Evolutionary conservation across 257 asterid genomes (phyloP).

Genomic region (Plantago major): DNA sequence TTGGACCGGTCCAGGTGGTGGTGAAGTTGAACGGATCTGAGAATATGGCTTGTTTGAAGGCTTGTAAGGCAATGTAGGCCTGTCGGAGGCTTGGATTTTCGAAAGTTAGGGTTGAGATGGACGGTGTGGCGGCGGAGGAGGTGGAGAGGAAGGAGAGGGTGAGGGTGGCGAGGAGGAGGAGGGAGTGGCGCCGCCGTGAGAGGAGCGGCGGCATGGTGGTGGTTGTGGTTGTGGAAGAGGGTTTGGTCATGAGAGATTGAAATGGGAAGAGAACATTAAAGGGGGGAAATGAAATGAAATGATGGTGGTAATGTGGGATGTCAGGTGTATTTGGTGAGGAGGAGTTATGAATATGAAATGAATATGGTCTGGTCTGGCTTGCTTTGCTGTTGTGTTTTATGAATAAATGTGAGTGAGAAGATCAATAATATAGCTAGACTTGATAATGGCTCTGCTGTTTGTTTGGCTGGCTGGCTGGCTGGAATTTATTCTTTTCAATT

Average conservation of each 20-base stretch:
- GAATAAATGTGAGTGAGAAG: not conserved
- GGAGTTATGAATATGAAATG: too few relatives aligned
- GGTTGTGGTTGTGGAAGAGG: conserved; percentile 12
- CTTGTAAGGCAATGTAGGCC: conserved; percentile 52
- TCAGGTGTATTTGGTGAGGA: not conserved
- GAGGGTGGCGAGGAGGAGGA: conserved; percentile 17
- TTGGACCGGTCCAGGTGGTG: conserved; percentile 35
- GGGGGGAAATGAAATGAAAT: conserved; percentile 24
- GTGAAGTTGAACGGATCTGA: conserved; percentile 58
- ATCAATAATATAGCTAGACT: not conserved
- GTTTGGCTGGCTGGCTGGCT: conserved; percentile 12
- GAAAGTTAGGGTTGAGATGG: conserved; percentile 22
- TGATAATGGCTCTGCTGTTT: conserved; percentile 1
- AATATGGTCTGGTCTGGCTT: too few relatives aligned
- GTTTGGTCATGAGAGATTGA: not conserved
- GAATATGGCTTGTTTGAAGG: conserved; percentile 45
- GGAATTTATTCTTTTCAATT: conserved; percentile 29
- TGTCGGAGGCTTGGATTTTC: conserved; percentile 41
- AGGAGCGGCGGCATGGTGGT: conserved; percentile 29
- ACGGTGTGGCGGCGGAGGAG: conserved; percentile 23
- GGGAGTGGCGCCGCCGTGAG: conserved; percentile 24
- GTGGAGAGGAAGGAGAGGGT: conserved; percentile 16
- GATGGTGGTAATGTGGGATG: conserved; percentile 22
- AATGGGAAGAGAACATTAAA: conserved; percentile 20
- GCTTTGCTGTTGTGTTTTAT: not conserved